phyloP scores from a whole-genome alignment of 768 basidiomycete genomes.

The Lactifluus echinatus region DNA sequence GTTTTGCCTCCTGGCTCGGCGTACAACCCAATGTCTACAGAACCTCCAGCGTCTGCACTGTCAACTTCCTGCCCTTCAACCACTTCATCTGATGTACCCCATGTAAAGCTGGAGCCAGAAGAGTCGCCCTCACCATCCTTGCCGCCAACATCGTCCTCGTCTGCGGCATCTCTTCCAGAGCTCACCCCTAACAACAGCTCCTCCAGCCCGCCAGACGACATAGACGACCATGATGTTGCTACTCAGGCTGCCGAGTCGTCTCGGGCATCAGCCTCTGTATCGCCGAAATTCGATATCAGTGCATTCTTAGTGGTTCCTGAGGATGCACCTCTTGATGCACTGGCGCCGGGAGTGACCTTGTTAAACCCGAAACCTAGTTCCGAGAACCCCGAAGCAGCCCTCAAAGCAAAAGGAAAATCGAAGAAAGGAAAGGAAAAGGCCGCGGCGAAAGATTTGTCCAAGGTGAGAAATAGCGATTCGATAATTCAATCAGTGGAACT shows the following conservation, averaged over 20 bases:
- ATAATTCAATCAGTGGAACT: not conserved
- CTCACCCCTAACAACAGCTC: constrained; percentile 23
- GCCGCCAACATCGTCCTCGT: constrained; percentile 16
- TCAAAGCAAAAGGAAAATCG: constrained; percentile 14
- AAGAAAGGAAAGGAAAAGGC: constrained; percentile 20
- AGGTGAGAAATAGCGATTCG: not conserved
- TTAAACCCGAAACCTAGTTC: not conserved
- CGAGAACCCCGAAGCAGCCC: not conserved
- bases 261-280: constrained; percentile 3
- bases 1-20: constrained; percentile 50
- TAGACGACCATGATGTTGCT: constrained; percentile 7
- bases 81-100: constrained; percentile 9
- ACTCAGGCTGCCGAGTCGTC: not conserved
- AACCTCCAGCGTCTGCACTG: constrained; percentile 11
- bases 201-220: constrained; percentile 20
- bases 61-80: constrained; percentile 7
- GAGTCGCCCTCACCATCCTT: constrained; percentile 17
- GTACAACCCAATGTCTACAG: constrained; percentile 27
- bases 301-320: constrained; percentile 19
- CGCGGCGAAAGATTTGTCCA: not conserved
- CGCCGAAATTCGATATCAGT: constrained; percentile 15
- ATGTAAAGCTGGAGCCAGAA: constrained; percentile 13
- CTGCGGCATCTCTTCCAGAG: constrained; percentile 14
- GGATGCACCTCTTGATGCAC: constrained; percentile 19
- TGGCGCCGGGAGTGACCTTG: constrained; percentile 19